Percentiles rank a stretch among this genome's conserved stretches.
Conservation (phyloP, 2,329 filamentous ascomycete genomes). For the Tolypocladium tropicale region DNA sequence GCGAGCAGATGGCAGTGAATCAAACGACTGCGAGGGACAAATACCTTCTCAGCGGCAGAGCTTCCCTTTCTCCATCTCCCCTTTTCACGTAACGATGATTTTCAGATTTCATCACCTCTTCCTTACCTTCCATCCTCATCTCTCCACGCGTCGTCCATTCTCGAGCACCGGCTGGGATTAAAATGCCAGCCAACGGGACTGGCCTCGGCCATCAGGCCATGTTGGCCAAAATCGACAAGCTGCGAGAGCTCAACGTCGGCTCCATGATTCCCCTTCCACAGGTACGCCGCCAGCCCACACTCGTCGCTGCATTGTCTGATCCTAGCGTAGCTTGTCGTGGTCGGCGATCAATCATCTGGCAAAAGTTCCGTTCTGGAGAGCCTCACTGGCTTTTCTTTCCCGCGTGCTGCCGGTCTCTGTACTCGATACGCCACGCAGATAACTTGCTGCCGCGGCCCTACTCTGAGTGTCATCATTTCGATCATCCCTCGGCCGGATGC, state of each 20-base stretch:
- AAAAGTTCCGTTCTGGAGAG: constrained; percentile 78
- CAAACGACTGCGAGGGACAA: not conserved
- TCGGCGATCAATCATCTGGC: constrained; percentile 76
- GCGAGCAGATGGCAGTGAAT: not conserved
- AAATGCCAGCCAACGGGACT: not conserved
- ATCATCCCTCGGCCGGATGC: constrained; percentile 21
- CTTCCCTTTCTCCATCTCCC: not conserved
- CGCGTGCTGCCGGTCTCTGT: constrained; percentile 31
- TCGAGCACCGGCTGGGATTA: no score
- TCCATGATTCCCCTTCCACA: constrained; percentile 32
- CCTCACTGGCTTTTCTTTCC: constrained; percentile 38
- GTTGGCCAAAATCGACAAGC: constrained; percentile 27
- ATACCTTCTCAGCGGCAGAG: not conserved
- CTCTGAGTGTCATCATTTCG: constrained; percentile 26
- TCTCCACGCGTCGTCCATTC: no score
- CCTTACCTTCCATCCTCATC: not conserved
- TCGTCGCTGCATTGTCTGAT: constrained; percentile 3
- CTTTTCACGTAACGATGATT: no score
- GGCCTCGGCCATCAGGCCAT: constrained; percentile 11
- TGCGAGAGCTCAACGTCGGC: constrained; percentile 29
- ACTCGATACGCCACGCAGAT: constrained; percentile 35
- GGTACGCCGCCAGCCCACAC: constrained; percentile 41
- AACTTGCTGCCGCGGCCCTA: constrained; percentile 15
- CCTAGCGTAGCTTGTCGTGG: constrained; percentile 51
- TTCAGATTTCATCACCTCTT: not conserved